Base-by-base conservation (phyloP, 768 basidiomycete genomes). In the Boletus patriciae region DNA sequence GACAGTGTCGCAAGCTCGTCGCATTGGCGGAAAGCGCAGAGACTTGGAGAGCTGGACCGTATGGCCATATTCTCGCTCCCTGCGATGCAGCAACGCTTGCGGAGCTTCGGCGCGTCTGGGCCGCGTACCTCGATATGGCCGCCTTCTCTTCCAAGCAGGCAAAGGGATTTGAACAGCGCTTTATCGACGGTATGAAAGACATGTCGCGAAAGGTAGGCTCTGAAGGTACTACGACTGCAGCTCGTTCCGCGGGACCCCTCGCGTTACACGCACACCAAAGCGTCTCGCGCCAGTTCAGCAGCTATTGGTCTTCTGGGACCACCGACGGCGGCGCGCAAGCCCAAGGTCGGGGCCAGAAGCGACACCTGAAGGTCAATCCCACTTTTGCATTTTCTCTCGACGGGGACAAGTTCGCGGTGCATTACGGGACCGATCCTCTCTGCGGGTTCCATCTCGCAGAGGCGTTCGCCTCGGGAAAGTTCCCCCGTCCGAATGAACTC, bases 391-490 rank as follows among this genome's bases (percentile, higher is more conserved):
- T 62, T 38, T 73, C 72, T 13, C 42, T 63, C n/a, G 54, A 66
- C 1, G 64, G 69, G 1, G 62, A 68, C 29, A 62, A 54, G 45
- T 70, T 67, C 21, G 27, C 70, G 0, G 61, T 68, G 1, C 70
- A 72, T 31, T 72, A 70, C 27, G 70, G 62, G n/a, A 65, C 66
- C 0, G 72, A 70, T 51, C 62, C 68, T 12, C 54, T 70, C 34
- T 29, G n/a, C 0, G 66, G 68, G 12, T 72, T 73, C 38, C 70
- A 73, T 41, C 64, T 70, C 18, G 72, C 70, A 1, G 70, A 72
- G 36, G 55, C 54, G 0, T 64, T 64, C 18, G 16, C 55, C 10
- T 61, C 65, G 3, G 59, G 56, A 2, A 55, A 46, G 33, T 62
- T 54, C 13, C 42, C 25, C n/a, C 27, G 16, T 11, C 45, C 29